These are phyloP conservation scores for Hyaloscypha variabilis DNA, from an alignment of 495 filamentous ascomycete genomes.

Conservation along the genomic window DNA sequence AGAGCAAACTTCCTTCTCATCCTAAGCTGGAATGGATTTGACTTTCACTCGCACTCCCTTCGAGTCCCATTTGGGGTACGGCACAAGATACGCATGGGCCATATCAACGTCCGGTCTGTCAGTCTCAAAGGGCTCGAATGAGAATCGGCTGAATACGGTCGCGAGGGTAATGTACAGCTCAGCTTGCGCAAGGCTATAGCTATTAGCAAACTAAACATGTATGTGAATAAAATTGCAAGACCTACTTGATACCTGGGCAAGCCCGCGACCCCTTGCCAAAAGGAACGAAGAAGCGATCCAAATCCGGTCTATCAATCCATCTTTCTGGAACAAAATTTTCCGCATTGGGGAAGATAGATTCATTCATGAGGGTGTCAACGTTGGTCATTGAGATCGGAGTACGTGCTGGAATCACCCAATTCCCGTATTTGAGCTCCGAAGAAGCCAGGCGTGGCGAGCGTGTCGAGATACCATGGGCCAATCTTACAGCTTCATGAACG, in stretches of 20 bases:
- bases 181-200: slow-evolving; percentile 38
- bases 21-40: neutral
- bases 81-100: slow-evolving; percentile 15
- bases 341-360: slow-evolving; percentile 42
- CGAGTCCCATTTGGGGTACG: slow-evolving; percentile 7
- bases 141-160: slow-evolving; percentile 42
- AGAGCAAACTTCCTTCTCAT: no score
- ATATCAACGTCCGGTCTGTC: slow-evolving; percentile 19
- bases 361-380: slow-evolving; percentile 41
- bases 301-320: slow-evolving; percentile 41
- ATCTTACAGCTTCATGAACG: neutral
- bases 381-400: slow-evolving; percentile 47
- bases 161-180: slow-evolving; percentile 42
- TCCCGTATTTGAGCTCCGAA: slow-evolving; percentile 30
- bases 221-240: slow-evolving; percentile 13
- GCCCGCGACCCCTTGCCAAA: slow-evolving; percentile 46
- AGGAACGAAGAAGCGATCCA: slow-evolving; percentile 43
- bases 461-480: slow-evolving; percentile 21
- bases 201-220: slow-evolving; percentile 22
- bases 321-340: slow-evolving; percentile 45
- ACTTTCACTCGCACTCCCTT: slow-evolving; percentile 22
- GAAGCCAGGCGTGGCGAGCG: slow-evolving; percentile 37
- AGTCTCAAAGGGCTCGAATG: slow-evolving; percentile 20
- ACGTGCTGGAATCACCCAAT: slow-evolving; percentile 33
- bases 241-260: slow-evolving; percentile 49